A percentile compares a stretch with the other conserved stretches of the same genome.
phyloP scores from a whole-genome alignment of 1,284 basidiomycete species.

The Phellopilus nigrolimitatus region DNA sequence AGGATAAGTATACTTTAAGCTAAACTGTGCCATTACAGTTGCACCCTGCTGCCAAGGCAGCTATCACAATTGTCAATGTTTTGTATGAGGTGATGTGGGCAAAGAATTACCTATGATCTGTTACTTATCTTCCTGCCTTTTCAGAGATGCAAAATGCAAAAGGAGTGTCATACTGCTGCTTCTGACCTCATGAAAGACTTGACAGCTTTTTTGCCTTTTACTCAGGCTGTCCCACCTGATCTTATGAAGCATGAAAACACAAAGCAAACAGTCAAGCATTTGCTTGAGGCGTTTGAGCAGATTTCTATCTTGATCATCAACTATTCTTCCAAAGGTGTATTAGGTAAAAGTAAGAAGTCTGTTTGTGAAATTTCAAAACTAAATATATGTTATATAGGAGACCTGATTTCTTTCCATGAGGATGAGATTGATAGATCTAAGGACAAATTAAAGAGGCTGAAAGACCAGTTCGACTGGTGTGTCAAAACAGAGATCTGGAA shows the following conservation, averaged over 20 bases:
- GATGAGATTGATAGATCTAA: neutral
- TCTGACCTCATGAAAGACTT: neutral
- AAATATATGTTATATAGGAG: neutral
- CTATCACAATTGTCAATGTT: neutral
- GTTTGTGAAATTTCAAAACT: too few species aligned
- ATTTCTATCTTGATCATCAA: neutral
- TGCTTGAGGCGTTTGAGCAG: neutral
- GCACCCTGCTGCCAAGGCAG: neutral
- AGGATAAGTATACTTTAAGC: too few species aligned
- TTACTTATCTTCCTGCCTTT: too few species aligned
- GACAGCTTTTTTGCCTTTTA: neutral
- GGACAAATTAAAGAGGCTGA: neutral
- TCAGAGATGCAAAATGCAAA: neutral
- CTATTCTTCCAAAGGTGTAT: neutral
- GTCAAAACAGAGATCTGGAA: neutral
- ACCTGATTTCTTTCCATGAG: neutral
- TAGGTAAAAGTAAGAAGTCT: neutral
- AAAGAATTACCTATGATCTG: neutral
- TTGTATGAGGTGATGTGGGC: neutral
- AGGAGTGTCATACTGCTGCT: neutral
- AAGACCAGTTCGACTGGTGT: neutral
- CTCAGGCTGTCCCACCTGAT: neutral
- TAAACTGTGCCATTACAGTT: neutral
- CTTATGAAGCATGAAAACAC: neutral
- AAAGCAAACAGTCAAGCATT: neutral